Evolutionary conservation across 2,329 filamentous ascomycete genomes (phyloP), one percentile per base, ranked within the genome.

Genomic region (Penicillium sp.): DNA sequence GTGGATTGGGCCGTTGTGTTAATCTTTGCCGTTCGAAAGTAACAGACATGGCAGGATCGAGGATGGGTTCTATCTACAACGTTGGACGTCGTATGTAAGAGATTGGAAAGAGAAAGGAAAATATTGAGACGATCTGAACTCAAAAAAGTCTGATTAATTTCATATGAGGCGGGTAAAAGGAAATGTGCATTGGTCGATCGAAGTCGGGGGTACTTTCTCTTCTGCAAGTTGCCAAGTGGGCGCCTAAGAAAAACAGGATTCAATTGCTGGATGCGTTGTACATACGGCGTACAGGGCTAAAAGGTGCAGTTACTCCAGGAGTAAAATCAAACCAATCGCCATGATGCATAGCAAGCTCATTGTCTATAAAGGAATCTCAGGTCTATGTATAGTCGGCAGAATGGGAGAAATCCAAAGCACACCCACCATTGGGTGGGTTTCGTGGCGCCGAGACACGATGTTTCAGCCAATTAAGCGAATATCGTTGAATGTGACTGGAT

Each of bases 301-400:
- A n/a, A n/a, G n/a, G n/a, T n/a, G n/a, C n/a, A n/a, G n/a, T n/a
- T n/a, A n/a, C n/a, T n/a, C n/a, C n/a, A n/a, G n/a, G n/a, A n/a
- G n/a, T n/a, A n/a, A n/a, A n/a, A n/a, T n/a, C n/a, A n/a, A n/a
- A n/a, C n/a, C n/a, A n/a, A n/a, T n/a, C n/a, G n/a, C n/a, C n/a
- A n/a, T n/a, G n/a, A n/a, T n/a, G n/a, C n/a, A n/a, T n/a, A n/a
- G n/a, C n/a, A n/a, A n/a, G n/a, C n/a, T n/a, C n/a, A n/a, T n/a
- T n/a, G n/a, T n/a, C n/a, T 23, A 23, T 5, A 23, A 23, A 23
- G 23, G 23, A 23, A 38, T 50, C 47, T 50, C 39, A 50, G 34
- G 29, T 44, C 47, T 50, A 50, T 35, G 39, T 50, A 44, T 50
- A 50, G 47, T 43, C 29, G 23, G 23, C 23, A 23, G 23, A 23